Base-by-base conservation (phyloP, 2,329 filamentous ascomycete species). In the Raffaelea arxii region DNA sequence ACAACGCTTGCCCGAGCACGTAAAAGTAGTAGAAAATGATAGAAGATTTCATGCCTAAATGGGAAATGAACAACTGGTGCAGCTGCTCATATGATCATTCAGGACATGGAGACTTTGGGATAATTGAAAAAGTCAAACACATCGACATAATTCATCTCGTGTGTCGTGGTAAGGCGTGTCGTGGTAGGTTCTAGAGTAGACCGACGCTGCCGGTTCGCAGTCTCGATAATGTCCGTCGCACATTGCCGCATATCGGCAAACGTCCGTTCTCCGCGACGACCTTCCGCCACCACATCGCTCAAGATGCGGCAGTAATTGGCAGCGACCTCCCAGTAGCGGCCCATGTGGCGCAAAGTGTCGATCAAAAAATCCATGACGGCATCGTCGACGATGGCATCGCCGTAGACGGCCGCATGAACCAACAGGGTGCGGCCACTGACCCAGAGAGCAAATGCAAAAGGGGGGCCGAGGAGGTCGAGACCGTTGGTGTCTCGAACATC, bases 51-150 rank as follows among this genome's bases (percentile, higher is more conserved):
- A n/a, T n/a, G n/a, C n/a, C n/a, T n/a, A n/a, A n/a, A n/a, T n/a
- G n/a, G n/a, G n/a, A n/a, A n/a, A n/a, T n/a, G n/a, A n/a, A n/a
- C n/a, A n/a, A n/a, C n/a, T n/a, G n/a, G n/a, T n/a, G n/a, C n/a
- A n/a, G n/a, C n/a, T n/a, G n/a, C n/a, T n/a, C n/a, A n/a, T n/a
- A n/a, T n/a, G n/a, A n/a, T n/a, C n/a, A n/a, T n/a, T n/a, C n/a
- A n/a, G n/a, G n/a, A n/a, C 32, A 30, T 16, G 0, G 76, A 74
- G n/a, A 94, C 67, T 21, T 87, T 71, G 1, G 89, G 90, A 48
- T 94, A 81, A 59, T 95, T 94, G 71, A 95, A 95, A 60, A 94
- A 94, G 56, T 91, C 86, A 59, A 95, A 95, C 0, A 94, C 85
- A 55, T 95, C 88, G 4, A 94, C 70, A 59, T 94, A 94, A 60